Conservation (phyloP, 2,329 filamentous ascomycete genomes). For the Alternaria consortialis region DNA sequence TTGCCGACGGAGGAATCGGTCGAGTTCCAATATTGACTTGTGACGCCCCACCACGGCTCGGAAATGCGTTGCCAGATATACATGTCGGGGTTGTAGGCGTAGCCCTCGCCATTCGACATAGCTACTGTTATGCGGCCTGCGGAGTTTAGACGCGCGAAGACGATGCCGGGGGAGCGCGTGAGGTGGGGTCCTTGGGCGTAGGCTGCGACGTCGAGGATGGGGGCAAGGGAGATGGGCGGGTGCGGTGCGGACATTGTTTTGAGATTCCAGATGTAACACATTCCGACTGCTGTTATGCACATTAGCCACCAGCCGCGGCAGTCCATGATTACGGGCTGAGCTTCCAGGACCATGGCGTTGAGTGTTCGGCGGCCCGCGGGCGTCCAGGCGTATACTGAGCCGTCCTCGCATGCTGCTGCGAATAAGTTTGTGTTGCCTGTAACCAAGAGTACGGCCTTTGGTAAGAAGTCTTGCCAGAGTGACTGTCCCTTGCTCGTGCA, state of each 20-base stretch:
- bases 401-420: conserved; percentile 93
- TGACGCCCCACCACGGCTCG: conserved; percentile 97
- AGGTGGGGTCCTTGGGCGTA: conserved; percentile 81
- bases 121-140: conserved; percentile 88
- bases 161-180: conserved; percentile 82
- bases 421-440: conserved; percentile 92
- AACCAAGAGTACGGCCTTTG: conserved; percentile 84
- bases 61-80: conserved; percentile 95
- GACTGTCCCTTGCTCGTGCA: conserved; percentile 81
- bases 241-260: conserved; percentile 84
- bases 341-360: conserved; percentile 85
- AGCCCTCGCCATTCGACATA: conserved; percentile 93
- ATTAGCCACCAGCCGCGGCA: conserved; percentile 89
- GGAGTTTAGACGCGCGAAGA: conserved; percentile 89
- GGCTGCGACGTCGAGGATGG: conserved; percentile 85
- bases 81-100: conserved; percentile 85
- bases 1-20: conserved; percentile 89
- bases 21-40: conserved; percentile 98
- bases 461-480: conserved; percentile 94
- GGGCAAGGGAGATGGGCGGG: conserved; percentile 86
- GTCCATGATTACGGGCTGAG: conserved; percentile 93
- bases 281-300: conserved; percentile 85
- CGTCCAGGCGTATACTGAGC: conserved; percentile 88
- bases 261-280: conserved; percentile 94
- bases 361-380: conserved; percentile 86